Conservation (phyloP, 257 asterid species). For the Henckelia pumila region DNA sequence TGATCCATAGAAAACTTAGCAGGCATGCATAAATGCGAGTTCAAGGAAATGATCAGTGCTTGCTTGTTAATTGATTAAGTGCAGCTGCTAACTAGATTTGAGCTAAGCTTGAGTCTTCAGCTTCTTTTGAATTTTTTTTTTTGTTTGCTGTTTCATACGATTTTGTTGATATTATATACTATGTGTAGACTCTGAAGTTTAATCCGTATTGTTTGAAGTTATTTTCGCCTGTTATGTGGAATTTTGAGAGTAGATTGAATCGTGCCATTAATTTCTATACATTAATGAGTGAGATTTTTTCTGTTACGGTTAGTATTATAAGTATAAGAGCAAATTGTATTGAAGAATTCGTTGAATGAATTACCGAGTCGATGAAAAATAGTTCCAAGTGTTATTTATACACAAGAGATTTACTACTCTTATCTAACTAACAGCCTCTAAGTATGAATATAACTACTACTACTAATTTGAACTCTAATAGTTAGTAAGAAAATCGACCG, state of each 20-base stretch:
- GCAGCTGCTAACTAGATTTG: constrained; percentile 3
- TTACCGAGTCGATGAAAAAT: too few species aligned
- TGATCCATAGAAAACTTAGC: constrained; percentile 6
- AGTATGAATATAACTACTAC: too few species aligned
- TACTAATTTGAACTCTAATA: too few species aligned
- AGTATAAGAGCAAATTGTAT: too few species aligned
- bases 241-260: background rate
- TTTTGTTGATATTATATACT: background rate
- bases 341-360: too few species aligned
- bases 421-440: too few species aligned
- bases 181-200: background rate
- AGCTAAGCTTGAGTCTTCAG: constrained; percentile 20
- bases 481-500: background rate
- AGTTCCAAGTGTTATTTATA: too few species aligned
- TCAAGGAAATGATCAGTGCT: constrained; percentile 4
- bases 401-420: too few species aligned
- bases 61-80: background rate
- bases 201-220: background rate
- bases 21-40: constrained; percentile 1
- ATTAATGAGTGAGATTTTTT: too few species aligned
- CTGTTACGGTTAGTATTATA: background rate
- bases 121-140: background rate
- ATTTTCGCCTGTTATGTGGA: background rate
- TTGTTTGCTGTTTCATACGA: background rate
- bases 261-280: background rate